Evolutionary conservation across 495 filamentous ascomycete genomes (phyloP).

Genomic region (Aspergillus biplanus): DNA sequence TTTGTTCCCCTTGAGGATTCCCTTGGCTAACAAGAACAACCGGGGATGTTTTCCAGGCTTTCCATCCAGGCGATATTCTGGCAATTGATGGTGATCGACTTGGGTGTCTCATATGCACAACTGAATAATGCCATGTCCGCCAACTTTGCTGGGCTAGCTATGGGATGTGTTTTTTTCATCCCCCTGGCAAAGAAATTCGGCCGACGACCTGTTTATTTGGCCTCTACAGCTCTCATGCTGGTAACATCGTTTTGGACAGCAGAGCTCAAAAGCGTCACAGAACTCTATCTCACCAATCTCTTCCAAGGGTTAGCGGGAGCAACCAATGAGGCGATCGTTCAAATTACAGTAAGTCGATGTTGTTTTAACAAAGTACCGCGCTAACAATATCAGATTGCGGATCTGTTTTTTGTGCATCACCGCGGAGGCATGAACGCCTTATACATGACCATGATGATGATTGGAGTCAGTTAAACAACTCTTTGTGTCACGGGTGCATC

Average conservation of each 20-base stretch:
- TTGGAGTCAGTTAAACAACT: conserved; percentile 31
- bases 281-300: conserved; percentile 37
- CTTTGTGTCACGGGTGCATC: neutral
- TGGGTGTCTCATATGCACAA: conserved; percentile 31
- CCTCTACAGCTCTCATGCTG: conserved; percentile 35
- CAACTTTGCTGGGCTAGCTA: conserved; percentile 37
- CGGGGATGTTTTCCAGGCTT: conserved; percentile 23
- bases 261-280: conserved; percentile 27
- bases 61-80: conserved; percentile 40
- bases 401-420: conserved; percentile 45
- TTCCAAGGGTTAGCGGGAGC: conserved; percentile 39
- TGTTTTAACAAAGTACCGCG: neutral
- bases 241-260: conserved; percentile 36
- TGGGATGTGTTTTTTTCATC: conserved; percentile 39
- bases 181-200: conserved; percentile 40
- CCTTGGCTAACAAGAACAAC: neutral
- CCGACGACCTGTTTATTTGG: conserved; percentile 39
- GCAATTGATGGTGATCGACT: conserved; percentile 40
- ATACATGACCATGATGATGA: conserved; percentile 42
- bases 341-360: conserved; percentile 34
- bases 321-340: conserved; percentile 38
- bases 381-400: conserved; percentile 36
- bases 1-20: neutral
- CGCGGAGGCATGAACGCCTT: conserved; percentile 41
- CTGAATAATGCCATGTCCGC: conserved; percentile 37